Base-by-base conservation (phyloP, 2,329 filamentous ascomycete genomes). In the Colletotrichum sp. region DNA sequence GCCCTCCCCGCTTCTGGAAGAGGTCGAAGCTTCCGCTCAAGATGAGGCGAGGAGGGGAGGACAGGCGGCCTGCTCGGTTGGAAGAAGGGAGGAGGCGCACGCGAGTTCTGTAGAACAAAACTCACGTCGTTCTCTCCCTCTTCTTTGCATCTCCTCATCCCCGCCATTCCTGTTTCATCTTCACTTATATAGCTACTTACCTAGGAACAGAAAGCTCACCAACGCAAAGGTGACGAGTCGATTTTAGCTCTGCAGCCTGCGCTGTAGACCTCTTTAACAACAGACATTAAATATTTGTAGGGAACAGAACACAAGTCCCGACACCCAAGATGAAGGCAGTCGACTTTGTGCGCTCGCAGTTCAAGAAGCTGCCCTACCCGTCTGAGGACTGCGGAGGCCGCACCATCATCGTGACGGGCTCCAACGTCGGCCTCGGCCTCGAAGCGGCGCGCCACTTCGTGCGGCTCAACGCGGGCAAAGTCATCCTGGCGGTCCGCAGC, bases 401-500 rank as follows among this genome's bases (percentile, higher is more conserved):
- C 71, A 83, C 79, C 4, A 74, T 87, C 52, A 83, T 89, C 28
- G 79, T 89, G 43, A 89, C 86, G 0, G 87, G 87, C n/a, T 82
- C 84, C 63, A 89, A 88, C 65, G 79, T 78, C 32, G 85, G 86
- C 13, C 79, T 89, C 4, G 87, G 87, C 6, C 81, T 84, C 21
- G 87, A 88, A 75, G 84, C 85, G 39, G 83, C 84, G 14, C 82
- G 83, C 6, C 85, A 88, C 70, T 84, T 88, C 72, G 81, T 83
- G 12, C 81, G 81, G 7, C 83, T 88, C 30, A 80, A 83, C 5
- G 86, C 86, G 8, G 77, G 80, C 24, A 84, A 83, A 28, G 83
- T 90, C 18, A 86, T 90, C 43, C 79, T 90, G 18, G 87, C 82
- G 39, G 84, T 84, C 18, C 86, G 88, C 52, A 81, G 79, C 52